Base-by-base conservation (phyloP, 805 yeast genomes). In the Ogataea chonburiensis region DNA sequence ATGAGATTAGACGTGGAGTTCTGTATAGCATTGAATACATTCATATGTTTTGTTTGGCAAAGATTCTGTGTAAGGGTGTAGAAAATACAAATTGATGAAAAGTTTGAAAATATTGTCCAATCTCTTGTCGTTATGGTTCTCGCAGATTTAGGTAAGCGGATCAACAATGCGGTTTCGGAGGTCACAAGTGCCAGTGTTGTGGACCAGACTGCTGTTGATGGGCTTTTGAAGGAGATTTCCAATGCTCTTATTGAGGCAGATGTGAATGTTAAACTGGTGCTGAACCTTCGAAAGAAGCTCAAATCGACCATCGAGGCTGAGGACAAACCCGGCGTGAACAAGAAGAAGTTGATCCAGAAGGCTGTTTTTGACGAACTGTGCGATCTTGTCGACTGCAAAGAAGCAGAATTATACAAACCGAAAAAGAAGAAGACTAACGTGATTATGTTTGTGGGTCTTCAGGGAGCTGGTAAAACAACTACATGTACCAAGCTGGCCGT, bases 381-480 rank as follows among this genome's bases (percentile, higher is more conserved):
- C 53, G 78, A 75, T 5, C 70, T 93, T 24, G 96, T 93, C 16
- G 97, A 89, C 54, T 82, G 81, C 31, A 67, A 71, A 44, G 58
- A 55, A 28, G 49, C 52, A 1, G 52, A 49, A 35, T 30, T 50
- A 5, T 91, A 79, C 57, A 84, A 84, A 63, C 98, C 97, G 25
- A 84, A 83, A 67, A 89, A 89, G 68, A 80, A 87, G 52, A 74
- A 75, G 52, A 57, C 78, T 7, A 78, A 83, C 55, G 85, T 91
- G 20, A 83, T 93, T 47, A 93, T 93, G 98, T 85, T 93, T 72
- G 98, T 93, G 41, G 98, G 98, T 58, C 70, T 93, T 42, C 98
- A 93, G 63, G 98, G 98, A 68, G 93, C 98, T 9, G 98, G 98
- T 73, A 93, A 93, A 61, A 93, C 98, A 20, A 93, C 98, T 0